phyloP scores from a whole-genome alignment of 163 green algal species.

The Smithsoniella earleae region DNA sequence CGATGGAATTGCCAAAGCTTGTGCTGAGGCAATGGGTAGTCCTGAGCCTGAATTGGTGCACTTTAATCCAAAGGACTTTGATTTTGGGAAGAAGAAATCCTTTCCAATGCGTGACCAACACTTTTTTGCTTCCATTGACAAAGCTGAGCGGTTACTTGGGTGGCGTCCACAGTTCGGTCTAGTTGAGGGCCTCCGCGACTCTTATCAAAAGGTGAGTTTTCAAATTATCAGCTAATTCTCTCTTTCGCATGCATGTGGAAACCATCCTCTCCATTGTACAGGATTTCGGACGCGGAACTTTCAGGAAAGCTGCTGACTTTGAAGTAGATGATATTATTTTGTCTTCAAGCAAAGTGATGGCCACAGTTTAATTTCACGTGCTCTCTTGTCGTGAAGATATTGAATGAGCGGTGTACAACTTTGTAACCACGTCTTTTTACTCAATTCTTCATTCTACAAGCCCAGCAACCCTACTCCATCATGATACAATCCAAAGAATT shows the following conservation, averaged over 20 bases:
- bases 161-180: constrained; percentile 84
- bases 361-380: neutral
- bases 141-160: constrained; percentile 65
- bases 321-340: constrained; percentile 77
- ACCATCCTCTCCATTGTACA: neutral
- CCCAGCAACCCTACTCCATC: no score
- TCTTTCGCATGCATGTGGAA: no score
- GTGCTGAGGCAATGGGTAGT: constrained; percentile 66
- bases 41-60: constrained; percentile 84
- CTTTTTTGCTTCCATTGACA: constrained; percentile 91
- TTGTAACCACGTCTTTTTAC: no score
- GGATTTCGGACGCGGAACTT: constrained; percentile 86
- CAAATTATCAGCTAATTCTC: no score
- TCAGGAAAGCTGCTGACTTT: constrained; percentile 86
- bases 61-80: constrained; percentile 88
- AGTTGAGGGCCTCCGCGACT: constrained; percentile 76
- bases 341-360: neutral
- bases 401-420: no score
- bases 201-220: constrained; percentile 77
- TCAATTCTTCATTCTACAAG: no score
- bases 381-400: neutral
- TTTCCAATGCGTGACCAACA: constrained; percentile 95
- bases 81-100: constrained; percentile 75
- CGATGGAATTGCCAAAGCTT: constrained; percentile 86
- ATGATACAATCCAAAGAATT: no score